Base-by-base conservation (phyloP, 148 eudicot genomes). In the Chenopodium berlandieri region DNA sequence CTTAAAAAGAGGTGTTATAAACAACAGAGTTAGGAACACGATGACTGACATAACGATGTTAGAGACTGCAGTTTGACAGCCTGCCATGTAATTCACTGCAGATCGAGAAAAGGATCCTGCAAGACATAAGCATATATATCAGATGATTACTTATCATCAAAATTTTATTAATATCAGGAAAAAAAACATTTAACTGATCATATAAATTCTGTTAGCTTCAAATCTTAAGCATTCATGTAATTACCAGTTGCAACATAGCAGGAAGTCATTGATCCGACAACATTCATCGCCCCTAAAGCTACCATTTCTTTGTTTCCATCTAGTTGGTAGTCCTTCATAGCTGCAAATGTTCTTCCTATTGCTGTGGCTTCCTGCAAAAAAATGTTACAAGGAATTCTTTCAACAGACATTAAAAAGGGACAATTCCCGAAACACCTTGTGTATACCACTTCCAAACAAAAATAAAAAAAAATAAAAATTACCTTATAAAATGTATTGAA, bases 61-160 rank as follows among this genome's bases (percentile, higher is more conserved):
- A 1, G 98, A 94, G 50, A 91, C 89, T 13, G 92, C 94, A 17
- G 98, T 91, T 83, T 89, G 88, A 86, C 98, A 94, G 50, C 98
- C 98, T 40, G 98, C 92, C 94, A 91, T 93, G 89, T 80, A 93
- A 75, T 94, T 94, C 32, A 94, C 98, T 17, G 98, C 98, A 56
- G 98, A 92, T 14, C 98, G 90, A 50, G 98, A 94, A 85, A 94
- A 94, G 32, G 98, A 94, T 63, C 98, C 98, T 94, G 94, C 83
- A 82, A 46, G 14, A 23, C 31, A 52, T 54, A n/a, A 22, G 47
- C 31, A 73, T 27, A 78, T 23, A 27, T 19, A 56, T 58, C 22
- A 69, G 23, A 34, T 66, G 19, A 25, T 44, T 1, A 69, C 10
- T 30, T 34, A 14, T 56, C 62, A 56, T 14, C 17, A 17, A 56